A percentile compares a stretch with the other conserved stretches of the same genome.
Conservation (phyloP, 345 rosid species). For the Triadica sebifera region DNA sequence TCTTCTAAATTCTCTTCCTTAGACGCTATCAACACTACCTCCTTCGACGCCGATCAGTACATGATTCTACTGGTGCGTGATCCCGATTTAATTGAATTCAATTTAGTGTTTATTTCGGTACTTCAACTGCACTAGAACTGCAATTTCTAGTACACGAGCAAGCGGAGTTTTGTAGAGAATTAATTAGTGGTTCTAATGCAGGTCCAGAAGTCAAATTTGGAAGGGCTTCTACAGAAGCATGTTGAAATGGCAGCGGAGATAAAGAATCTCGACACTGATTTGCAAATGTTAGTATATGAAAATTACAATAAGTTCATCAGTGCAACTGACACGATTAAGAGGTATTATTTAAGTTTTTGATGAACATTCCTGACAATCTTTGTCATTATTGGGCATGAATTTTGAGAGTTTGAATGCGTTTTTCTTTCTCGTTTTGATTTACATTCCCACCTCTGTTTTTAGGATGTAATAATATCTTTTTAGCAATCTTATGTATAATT, state of each 20-base stretch:
- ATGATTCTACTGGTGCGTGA: constrained; percentile 78
- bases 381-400: neutral
- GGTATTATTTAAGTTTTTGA: constrained; percentile 42
- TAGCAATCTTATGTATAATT: neutral
- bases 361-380: neutral
- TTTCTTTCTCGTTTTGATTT: neutral
- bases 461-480: too few species aligned
- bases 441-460: neutral
- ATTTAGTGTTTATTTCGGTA: neutral
- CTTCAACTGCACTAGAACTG: neutral
- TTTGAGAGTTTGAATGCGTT: neutral
- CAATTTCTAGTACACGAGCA: neutral
- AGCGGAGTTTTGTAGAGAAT: neutral
- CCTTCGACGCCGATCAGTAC: constrained; percentile 88
- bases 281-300: constrained; percentile 96
- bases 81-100: neutral
- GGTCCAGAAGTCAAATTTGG: constrained; percentile 81
- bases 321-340: constrained; percentile 95
- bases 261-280: constrained; percentile 94
- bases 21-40: constrained; percentile 70
- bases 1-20: constrained; percentile 50
- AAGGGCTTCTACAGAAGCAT: constrained; percentile 81
- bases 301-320: constrained; percentile 96
- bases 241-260: constrained; percentile 98
- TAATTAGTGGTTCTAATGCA: constrained; percentile 20